These are phyloP conservation scores for Phytophthora tentaculata DNA, from an alignment of 352 stramenopile species.

Conservation along the genomic window DNA sequence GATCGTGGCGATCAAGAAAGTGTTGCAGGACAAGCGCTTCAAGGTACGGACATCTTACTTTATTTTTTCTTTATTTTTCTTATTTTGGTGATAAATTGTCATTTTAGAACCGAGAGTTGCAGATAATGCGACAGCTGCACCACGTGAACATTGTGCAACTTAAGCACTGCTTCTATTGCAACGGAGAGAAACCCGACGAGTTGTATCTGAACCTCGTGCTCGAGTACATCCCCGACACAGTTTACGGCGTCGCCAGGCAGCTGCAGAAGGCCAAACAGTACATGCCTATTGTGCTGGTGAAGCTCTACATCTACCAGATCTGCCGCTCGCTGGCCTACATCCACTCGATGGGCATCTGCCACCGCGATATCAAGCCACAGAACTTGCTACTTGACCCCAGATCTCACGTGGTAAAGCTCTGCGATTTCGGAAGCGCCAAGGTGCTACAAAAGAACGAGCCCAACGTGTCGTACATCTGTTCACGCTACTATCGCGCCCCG, in stretches of 20 bases:
- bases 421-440: conserved; percentile 98
- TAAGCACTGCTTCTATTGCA: conserved; percentile 99
- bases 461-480: conserved; percentile 99
- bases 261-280: conserved; percentile 98
- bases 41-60: conserved; percentile 85
- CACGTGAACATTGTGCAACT: conserved; percentile 99
- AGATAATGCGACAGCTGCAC: conserved; percentile 99
- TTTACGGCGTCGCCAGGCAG: conserved; percentile 96
- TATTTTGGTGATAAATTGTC: conserved; percentile 3
- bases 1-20: conserved; percentile 99
- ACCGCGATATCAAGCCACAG: conserved; percentile 99
- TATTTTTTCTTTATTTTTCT: conserved; percentile 7
- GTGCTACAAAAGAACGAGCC: conserved; percentile 97
- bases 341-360: conserved; percentile 97
- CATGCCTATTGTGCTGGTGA: conserved; percentile 97
- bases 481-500: conserved; percentile 98
- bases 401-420: conserved; percentile 98
- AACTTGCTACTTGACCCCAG: conserved; percentile 98
- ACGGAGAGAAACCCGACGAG: conserved; percentile 95
- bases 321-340: conserved; percentile 98
- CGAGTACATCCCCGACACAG: conserved; percentile 99
- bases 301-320: conserved; percentile 99
- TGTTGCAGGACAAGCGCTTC: conserved; percentile 99
- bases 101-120: conserved; percentile 96
- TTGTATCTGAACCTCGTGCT: conserved; percentile 99